Evolutionary conservation across 805 yeast genomes (phyloP).

Genomic region (Cyberlindnera amylophila): DNA sequence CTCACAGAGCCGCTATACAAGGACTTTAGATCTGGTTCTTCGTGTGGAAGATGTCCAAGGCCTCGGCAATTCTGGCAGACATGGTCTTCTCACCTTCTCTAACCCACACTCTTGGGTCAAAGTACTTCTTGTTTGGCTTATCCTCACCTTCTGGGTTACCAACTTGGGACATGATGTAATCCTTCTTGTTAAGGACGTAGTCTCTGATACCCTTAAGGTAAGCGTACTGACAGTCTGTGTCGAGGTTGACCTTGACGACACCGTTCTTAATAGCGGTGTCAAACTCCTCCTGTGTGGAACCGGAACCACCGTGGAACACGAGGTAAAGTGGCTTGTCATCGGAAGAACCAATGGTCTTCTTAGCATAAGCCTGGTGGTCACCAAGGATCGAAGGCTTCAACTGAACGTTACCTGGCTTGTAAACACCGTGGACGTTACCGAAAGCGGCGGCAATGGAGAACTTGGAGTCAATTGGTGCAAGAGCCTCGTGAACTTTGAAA

Average conservation of each 20-base stretch:
- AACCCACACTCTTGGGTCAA: constrained; percentile 99
- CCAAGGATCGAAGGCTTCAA: constrained; percentile 91
- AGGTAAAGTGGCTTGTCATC: constrained; percentile 77
- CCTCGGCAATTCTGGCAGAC: constrained; percentile 79
- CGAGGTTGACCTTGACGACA: constrained; percentile 98
- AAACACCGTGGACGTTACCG: constrained; percentile 99
- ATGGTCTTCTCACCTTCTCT: constrained; percentile 99
- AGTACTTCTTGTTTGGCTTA: constrained; percentile 99
- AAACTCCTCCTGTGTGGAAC: constrained; percentile 89
- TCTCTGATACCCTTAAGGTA: constrained; percentile 97
- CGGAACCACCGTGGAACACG: constrained; percentile 99
- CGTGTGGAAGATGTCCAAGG: constrained; percentile 84
- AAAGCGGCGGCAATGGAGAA: constrained; percentile 99
- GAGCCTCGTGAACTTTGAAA: constrained; percentile 84
- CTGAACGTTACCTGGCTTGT: constrained; percentile 97
- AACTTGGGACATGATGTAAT: constrained; percentile 80
- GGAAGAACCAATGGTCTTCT: constrained; percentile 53
- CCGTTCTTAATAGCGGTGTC: constrained; percentile 88
- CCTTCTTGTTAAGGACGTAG: constrained; percentile 94
- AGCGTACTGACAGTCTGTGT: constrained; percentile 98
- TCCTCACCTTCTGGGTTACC: constrained; percentile 99
- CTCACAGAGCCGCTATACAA: not conserved
- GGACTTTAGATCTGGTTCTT: constrained; percentile 51
- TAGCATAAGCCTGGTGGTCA: constrained; percentile 90
- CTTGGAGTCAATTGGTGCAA: constrained; percentile 89